Percentiles rank a stretch among this genome's conserved stretches.
These are phyloP conservation scores for Penicillium hordei DNA, from an alignment of 2,329 filamentous ascomycete genomes.

Conservation along the genomic window DNA sequence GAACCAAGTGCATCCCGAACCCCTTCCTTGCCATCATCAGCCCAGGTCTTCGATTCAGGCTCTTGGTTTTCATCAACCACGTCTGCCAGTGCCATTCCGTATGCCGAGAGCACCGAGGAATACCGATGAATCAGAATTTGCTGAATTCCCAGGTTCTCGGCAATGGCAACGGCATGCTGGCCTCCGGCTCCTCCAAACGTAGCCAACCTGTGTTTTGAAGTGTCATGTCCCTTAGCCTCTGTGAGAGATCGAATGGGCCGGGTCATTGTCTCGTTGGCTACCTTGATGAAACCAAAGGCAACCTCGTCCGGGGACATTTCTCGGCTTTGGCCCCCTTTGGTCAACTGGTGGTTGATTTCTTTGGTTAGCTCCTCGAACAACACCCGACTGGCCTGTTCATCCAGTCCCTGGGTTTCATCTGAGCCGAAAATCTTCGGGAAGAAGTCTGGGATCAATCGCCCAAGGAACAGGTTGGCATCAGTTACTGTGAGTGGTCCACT, in stretches of 20 bases:
- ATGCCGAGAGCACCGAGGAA: slow-evolving; percentile 84
- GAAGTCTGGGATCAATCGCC: slow-evolving; percentile 79
- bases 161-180: slow-evolving; percentile 89
- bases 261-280: slow-evolving; percentile 90
- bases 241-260: slow-evolving; percentile 84
- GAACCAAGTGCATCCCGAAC: slow-evolving; percentile 62
- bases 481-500: slow-evolving; percentile 89
- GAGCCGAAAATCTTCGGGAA: slow-evolving; percentile 92
- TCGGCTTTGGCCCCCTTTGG: slow-evolving; percentile 39
- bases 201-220: slow-evolving; percentile 78
- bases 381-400: slow-evolving; percentile 67
- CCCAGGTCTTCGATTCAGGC: slow-evolving; percentile 60
- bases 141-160: slow-evolving; percentile 73
- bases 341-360: slow-evolving; percentile 65
- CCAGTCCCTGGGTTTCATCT: slow-evolving; percentile 75
- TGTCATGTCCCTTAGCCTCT: slow-evolving; percentile 85
- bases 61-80: slow-evolving; percentile 75
- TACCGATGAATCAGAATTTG: slow-evolving; percentile 84
- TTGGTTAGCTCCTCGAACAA: slow-evolving; percentile 72
- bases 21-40: slow-evolving; percentile 47
- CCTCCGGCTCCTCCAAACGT: slow-evolving; percentile 89
- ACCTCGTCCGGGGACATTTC: slow-evolving; percentile 75
- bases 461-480: slow-evolving; percentile 84
- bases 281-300: slow-evolving; percentile 83
- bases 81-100: slow-evolving; percentile 87